Evolutionary conservation across 1,139 yeast species (phyloP).

Genomic region (Meyerozyma sp.): DNA sequence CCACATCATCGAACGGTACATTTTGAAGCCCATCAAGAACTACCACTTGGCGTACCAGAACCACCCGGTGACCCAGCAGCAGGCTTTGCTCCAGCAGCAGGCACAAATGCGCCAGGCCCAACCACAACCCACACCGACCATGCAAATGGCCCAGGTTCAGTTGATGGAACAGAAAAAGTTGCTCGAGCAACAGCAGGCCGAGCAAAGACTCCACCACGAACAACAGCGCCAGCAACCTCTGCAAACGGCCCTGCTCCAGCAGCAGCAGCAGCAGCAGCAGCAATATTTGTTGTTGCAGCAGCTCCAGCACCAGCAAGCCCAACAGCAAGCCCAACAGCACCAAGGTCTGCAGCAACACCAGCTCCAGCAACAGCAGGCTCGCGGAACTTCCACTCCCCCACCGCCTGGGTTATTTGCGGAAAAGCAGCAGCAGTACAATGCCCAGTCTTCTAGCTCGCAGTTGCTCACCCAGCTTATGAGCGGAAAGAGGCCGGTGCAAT

Average conservation of each 20-base stretch:
- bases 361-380: slow-evolving; percentile 18
- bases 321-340: slow-evolving; percentile 9
- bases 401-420: slow-evolving; percentile 38
- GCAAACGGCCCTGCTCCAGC: slow-evolving; percentile 9
- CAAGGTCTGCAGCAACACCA: slow-evolving; percentile 9
- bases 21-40: slow-evolving; percentile 41
- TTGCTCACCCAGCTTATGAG: slow-evolving; percentile 66
- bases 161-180: slow-evolving; percentile 22
- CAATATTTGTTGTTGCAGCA: slow-evolving; percentile 11
- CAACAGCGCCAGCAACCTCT: slow-evolving; percentile 7
- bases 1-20: slow-evolving; percentile 37
- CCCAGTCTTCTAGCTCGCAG: slow-evolving; percentile 50
- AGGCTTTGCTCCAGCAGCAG: slow-evolving; percentile 21
- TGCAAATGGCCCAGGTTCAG: slow-evolving; percentile 1
- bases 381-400: slow-evolving; percentile 38
- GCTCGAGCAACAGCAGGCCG: slow-evolving; percentile 14
- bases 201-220: slow-evolving; percentile 6
- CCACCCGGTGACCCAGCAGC: slow-evolving; percentile 41
- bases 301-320: slow-evolving; percentile 11
- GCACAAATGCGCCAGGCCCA: slow-evolving; percentile 5
- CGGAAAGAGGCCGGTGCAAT: slow-evolving; percentile 43
- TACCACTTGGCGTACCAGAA: slow-evolving; percentile 46
- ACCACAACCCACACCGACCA: slow-evolving; percentile 8
- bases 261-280: slow-evolving; percentile 9
- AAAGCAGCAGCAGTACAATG: slow-evolving; percentile 10